Base-by-base conservation (phyloP, 1,284 basidiomycete species). In the Ustilago sp. region DNA sequence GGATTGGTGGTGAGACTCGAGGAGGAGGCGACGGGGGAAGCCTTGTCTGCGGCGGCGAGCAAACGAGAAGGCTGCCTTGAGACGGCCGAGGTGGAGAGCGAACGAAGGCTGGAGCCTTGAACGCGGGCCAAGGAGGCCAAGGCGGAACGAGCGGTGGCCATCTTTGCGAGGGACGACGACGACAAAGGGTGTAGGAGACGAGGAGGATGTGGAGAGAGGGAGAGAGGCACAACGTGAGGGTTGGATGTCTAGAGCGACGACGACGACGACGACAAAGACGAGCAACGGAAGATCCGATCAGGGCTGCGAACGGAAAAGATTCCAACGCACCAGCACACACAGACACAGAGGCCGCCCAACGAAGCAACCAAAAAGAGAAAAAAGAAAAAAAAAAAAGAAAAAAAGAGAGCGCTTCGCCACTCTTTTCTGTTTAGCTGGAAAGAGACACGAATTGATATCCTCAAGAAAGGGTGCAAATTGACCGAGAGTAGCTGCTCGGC, bases 1-100 rank as follows among this genome's bases (percentile, higher is more conserved):
- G 69, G 69, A 68, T 65, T 65, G 68, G 71, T 77, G 51, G 75
- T 74, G 53, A 77, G 68, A 23, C 75, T 68, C 11, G 71, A 74
- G 5, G 75, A 77, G 71, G 64, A 68, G 50, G 75, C 75, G 59
- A 77, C 50, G 47, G 67, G 63, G 4, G 68, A 52, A 15, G 74
- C 38, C 63, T 69, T 67, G 43, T 72, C 31, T 28, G 23, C 23
- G 23, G 3, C 23, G 9, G 23, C 63, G 58, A 77, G 71, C 32
- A 77, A 32, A 43, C 63, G 66, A 39, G 75, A 74, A 31, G 71
- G 75, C 61, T 77, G 75, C 75, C 69, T 77, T 60, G 67, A 45
- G 9, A 71, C 74, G 31, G 63, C 51, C 36, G 70, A 45, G 51
- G 63, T 69, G 66, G 70, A 69, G 55, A 77, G 57, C 19, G 67